phyloP scores from a whole-genome alignment of 2,329 filamentous ascomycete genomes.

The Tolypocladium ovalisporum region DNA sequence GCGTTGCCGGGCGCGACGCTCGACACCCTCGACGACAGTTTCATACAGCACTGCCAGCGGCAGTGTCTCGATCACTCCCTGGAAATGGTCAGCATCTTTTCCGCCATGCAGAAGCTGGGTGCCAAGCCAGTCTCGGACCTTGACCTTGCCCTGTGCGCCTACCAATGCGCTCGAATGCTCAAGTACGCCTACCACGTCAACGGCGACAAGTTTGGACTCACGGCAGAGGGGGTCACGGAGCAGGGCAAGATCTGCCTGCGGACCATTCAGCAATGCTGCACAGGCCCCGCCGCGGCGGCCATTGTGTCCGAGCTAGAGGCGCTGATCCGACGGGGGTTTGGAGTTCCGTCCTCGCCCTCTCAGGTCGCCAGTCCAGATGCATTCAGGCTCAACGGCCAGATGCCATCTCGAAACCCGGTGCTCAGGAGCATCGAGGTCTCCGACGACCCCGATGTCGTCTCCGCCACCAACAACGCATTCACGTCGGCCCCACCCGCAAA shows the following conservation, averaged over 20 bases:
- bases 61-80: constrained; percentile 43
- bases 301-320: constrained; percentile 39
- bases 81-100: constrained; percentile 45
- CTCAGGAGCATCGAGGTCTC: constrained; percentile 13
- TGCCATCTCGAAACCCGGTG: constrained; percentile 7
- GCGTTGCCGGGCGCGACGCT: constrained; percentile 33
- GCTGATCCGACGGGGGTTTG: constrained; percentile 34
- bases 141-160: constrained; percentile 43
- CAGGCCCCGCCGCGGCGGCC: constrained; percentile 37
- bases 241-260: constrained; percentile 39
- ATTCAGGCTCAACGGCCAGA: constrained; percentile 2
- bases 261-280: constrained; percentile 38
- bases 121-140: constrained; percentile 42
- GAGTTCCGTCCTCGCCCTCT: constrained; percentile 7
- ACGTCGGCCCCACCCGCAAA: constrained; percentile 8
- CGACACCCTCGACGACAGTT: constrained; percentile 34
- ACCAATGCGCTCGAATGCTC: constrained; percentile 42
- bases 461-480: constrained; percentile 1
- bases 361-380: constrained; percentile 9
- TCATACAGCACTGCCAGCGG: constrained; percentile 36
- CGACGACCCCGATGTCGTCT: constrained; percentile 15
- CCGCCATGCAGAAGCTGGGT: constrained; percentile 37
- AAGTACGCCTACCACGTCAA: constrained; percentile 38
- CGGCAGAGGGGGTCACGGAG: constrained; percentile 34
- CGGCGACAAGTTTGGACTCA: constrained; percentile 30